Evolutionary conservation across 2,329 filamentous ascomycete genomes (phyloP), one percentile per base, ranked within the genome.

Genomic region (Calonectria montana): DNA sequence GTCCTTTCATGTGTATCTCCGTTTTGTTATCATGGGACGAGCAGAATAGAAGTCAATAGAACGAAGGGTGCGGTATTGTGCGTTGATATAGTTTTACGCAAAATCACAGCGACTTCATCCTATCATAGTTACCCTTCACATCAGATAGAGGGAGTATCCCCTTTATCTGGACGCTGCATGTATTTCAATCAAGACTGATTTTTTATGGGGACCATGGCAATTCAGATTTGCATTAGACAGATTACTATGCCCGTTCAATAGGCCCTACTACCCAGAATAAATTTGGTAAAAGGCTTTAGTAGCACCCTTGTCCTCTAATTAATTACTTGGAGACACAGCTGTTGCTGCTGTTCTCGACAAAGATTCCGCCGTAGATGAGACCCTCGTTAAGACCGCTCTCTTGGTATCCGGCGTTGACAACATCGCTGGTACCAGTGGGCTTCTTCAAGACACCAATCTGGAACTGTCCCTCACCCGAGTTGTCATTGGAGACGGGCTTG

Each of bases 371-470:
- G 74, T 84, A 90, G 39, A 89, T 83, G 45, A 90, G 76, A 2
- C 88, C 88, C 79, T 90, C 88, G 75, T 89, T 79, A 69, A 90
- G 86, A 27, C 82, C 84, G 12, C 81, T 74, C 71, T 84, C 82
- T 78, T 90, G 89, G 74, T 83, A 85, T 6, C 87, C 88, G 45
- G 84, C 78, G 77, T 86, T 86, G 53, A 84, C 84, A 45, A 89
- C 83, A 75, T 90, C 86, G 55, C 75, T 78, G 37, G 81, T 82
- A 66, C 87, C 84, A 59, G 87, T 85, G 7, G 88, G 86, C 84
- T 91, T 92, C 86, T 92, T 92, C 70, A 92, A 83, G 1, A 91
- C 79, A 41, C 91, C 91, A 64, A 92, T 87, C 79, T 92, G 91
- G 80, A 87, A 91, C 79, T 92, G 89, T 25, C 91, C 91, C 67